Evolutionary conservation across 306 rosid genomes (phyloP), one percentile per base, ranked within the genome.

Genomic region (Quercus ilex): DNA sequence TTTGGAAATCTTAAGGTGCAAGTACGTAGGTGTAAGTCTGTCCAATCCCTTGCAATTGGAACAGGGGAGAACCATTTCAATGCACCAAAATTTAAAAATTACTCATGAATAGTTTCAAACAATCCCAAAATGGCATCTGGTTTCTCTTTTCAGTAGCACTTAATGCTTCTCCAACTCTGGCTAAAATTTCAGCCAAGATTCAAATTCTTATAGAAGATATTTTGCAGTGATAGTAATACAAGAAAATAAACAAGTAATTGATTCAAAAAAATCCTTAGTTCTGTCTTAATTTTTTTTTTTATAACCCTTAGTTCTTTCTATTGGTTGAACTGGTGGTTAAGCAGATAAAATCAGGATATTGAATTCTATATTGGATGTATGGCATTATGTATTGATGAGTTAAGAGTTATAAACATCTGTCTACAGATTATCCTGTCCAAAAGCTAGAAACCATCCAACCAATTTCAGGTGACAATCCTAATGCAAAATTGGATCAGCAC

Each of bases 371-470:
- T 65, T 65, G 23, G n/a, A 67, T 15, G 15, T 14, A 14, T 28
- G 31, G 3, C 38, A 26, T 15, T 26, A 26, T 28, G 38, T 5
- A 63, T 31, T 63, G 35, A 15, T 14, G 41, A 5, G 41, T 14
- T 63, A 59, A 49, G 67, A 59, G 30, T 11, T 21, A 13, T 12
- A 3, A 26, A 5, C 23, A 59, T 23, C 31, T 59, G 14, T 7
- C 72, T 4, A 19, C 46, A 41, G 46, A 41, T 41, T 41, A 41
- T 41, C 46, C 46, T 41, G 46, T 41, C 46, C 10, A 33, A 19
- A 67, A 33, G 28, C 43, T 59, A 41, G 69, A 30, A n/a, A 46
- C 69, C 68, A 23, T 52, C 73, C 55, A 68, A 78, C 73, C 55
- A 68, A 78, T 62, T 41, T 71, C 21, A 38, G 20, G 73, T 21